Base-by-base conservation (phyloP, 1,284 basidiomycete species). In the Irpex lacteus region DNA sequence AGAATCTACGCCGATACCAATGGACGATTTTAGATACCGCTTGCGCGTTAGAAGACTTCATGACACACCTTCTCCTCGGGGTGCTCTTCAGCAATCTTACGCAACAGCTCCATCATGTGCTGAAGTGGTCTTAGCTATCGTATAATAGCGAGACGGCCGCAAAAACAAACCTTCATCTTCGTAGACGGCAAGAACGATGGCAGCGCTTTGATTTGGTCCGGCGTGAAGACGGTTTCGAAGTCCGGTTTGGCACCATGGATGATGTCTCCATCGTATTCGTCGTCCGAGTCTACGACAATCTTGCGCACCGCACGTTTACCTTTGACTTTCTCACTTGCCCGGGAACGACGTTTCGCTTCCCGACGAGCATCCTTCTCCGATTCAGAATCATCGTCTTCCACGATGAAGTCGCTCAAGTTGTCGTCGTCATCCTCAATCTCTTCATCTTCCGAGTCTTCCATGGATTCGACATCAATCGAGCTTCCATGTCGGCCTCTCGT, bases 21-120 rank as follows among this genome's bases (percentile, higher is more conserved):
- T 44, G 40, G 15, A 11, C 26, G 26, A 26, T 26, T 26, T 26
- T 26, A 26, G 26, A 26, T 3, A 26, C 26, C 15, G 3, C 15
- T 44, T 15, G 11, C 40, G 8, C 8, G 8, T 44, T 44, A 44
- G 8, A 56, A 54, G 38, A 49, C 61, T 44, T 53, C 18, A 44
- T 44, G 15, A 44, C 15, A 18, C 9, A 84, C 85, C 80, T 88
- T 89, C 70, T 89, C 86, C 15, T 85, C 81, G 5, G 85, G 85
- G 61, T 78, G 71, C 32, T 78, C 75, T 60, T 79, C 73, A 13
- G 76, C 73, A 64, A 82, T 76, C 55, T 75, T 71, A 49, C 69
- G 59, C 4, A 87, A 70, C 13, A 74, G 69, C 32, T 82, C 76
- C 83, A 87, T 87, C 85, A 87, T 87, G 55, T 76, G 77, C 84